Evolutionary conservation across 768 basidiomycete genomes (phyloP), one percentile per base, ranked within the genome.

Genomic region (Suillus cothurnatus): DNA sequence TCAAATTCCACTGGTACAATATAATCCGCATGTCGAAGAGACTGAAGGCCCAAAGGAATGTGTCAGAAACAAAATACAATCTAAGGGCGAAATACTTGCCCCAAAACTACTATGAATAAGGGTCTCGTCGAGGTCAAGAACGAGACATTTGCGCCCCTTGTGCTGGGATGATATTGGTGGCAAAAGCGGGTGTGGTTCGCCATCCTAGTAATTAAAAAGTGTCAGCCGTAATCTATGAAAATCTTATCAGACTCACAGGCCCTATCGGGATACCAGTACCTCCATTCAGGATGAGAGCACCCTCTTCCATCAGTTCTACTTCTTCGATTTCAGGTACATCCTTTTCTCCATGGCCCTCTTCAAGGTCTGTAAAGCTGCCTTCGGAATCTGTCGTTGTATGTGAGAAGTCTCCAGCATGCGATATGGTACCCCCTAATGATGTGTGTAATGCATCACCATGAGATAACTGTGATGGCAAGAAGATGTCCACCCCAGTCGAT

Each of bases 1-100:
- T 97, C 95, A 68, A 97, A 97, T 78, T 97, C 95, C 19, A 97
- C 95, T 9, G 95, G 95, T 1, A 97, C 94, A 70, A 97, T 92
- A 75, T 92, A 97, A 80, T 97, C 95, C 31, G 95, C 93, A 73
- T 92, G 90, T 62, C n/a, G 45, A 53, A 96, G 91, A 61, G 94
- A 90, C 94, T 97, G 14, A 34, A 21, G 7, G 15, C 17, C 6
- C 41, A 17, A 19, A 23, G 9, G 9, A 7, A 31, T 31, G 32
- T 45, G 32, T 73, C 41, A 72, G 67, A 61, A 31, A 45, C 38
- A 52, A 60, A 28, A 50, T 15, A 28, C 64, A 61, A 57, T 32
- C 34, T 61, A 41, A 1, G 1, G n/a, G 34, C 53, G n/a, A 12
- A 65, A 63, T 80, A 19, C 63, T 82, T 49, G 94, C 94, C 86